Evolutionary conservation across 2,329 filamentous ascomycete genomes (phyloP).

Genomic region (Xylariomycetidae sp.): DNA sequence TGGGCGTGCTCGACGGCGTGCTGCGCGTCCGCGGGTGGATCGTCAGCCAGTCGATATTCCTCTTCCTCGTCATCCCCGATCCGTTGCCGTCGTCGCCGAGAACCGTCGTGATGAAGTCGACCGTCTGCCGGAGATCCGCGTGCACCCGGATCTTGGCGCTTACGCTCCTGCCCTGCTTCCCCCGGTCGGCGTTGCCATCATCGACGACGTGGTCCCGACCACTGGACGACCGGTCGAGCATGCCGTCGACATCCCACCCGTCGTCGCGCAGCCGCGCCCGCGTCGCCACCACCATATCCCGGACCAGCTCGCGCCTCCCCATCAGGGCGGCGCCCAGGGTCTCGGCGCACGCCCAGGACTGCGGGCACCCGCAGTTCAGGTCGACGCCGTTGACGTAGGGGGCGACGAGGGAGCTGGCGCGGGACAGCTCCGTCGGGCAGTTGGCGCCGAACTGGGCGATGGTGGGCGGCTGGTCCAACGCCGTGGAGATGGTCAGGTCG

Average conservation of each 20-base stretch:
- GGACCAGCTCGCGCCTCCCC: conserved; percentile 59
- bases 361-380: conserved; percentile 69
- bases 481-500: conserved; percentile 59
- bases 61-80: conserved; percentile 22
- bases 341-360: conserved; percentile 67
- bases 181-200: conserved; percentile 38
- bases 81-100: conserved; percentile 46
- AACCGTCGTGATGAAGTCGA: conserved; percentile 60
- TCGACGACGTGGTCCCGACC: too few relatives aligned
- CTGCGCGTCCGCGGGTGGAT: conserved; percentile 62
- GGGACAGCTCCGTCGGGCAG: conserved; percentile 54
- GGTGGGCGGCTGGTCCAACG: conserved; percentile 45
- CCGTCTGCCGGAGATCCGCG: conserved; percentile 54
- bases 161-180: conserved; percentile 41
- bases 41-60: conserved; percentile 63
- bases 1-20: conserved; percentile 58
- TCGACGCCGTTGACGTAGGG: conserved; percentile 62
- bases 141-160: conserved; percentile 70
- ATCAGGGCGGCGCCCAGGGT: conserved; percentile 66
- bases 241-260: conserved; percentile 45
- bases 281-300: conserved; percentile 58
- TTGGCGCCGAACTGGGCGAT: conserved; percentile 66
- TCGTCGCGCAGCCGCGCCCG: conserved; percentile 45
- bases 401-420: conserved; percentile 57
- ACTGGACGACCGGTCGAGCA: conserved; percentile 6